A percentile compares a stretch with the other conserved stretches of the same genome.
phyloP scores from a whole-genome alignment of 2,329 filamentous ascomycete species.

The Hansfordia pulvinata region DNA sequence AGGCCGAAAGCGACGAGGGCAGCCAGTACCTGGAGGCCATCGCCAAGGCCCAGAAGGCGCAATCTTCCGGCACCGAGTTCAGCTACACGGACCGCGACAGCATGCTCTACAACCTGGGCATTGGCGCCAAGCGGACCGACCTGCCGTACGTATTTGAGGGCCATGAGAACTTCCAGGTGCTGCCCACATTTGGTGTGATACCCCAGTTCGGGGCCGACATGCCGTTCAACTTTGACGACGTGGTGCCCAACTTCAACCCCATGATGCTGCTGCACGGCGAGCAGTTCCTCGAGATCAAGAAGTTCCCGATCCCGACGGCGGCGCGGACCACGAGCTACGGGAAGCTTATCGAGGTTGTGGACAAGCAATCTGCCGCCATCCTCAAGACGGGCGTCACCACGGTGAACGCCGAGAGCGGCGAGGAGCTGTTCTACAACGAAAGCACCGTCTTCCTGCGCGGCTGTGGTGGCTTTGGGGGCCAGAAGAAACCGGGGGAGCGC shows the following conservation, averaged over 20 bases:
- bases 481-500: slow-evolving; percentile 62
- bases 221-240: slow-evolving; percentile 66
- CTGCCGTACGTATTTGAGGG: slow-evolving; percentile 84
- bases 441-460: slow-evolving; percentile 85
- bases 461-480: slow-evolving; percentile 79
- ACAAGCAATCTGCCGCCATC: slow-evolving; percentile 85
- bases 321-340: slow-evolving; percentile 63
- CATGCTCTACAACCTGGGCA: slow-evolving; percentile 89
- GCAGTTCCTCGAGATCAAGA: slow-evolving; percentile 90
- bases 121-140: slow-evolving; percentile 84
- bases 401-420: slow-evolving; percentile 69
- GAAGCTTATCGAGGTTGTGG: slow-evolving; percentile 82
- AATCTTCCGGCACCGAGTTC: slow-evolving; percentile 53
- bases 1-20: slow-evolving; percentile 22
- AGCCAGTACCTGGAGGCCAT: slow-evolving; percentile 64
- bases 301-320: slow-evolving; percentile 80
- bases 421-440: slow-evolving; percentile 96
- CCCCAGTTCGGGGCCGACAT: slow-evolving; percentile 78
- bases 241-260: slow-evolving; percentile 91
- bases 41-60: slow-evolving; percentile 53
- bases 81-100: slow-evolving; percentile 75
- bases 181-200: slow-evolving; percentile 93
- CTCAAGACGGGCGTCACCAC: slow-evolving; percentile 72
- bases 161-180: slow-evolving; percentile 78
- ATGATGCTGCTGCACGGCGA: slow-evolving; percentile 99